Percentiles rank a stretch among this genome's conserved stretches.
Evolutionary conservation across 2,329 filamentous ascomycete species (phyloP).

Genomic region (Colletotrichum tanaceti): DNA sequence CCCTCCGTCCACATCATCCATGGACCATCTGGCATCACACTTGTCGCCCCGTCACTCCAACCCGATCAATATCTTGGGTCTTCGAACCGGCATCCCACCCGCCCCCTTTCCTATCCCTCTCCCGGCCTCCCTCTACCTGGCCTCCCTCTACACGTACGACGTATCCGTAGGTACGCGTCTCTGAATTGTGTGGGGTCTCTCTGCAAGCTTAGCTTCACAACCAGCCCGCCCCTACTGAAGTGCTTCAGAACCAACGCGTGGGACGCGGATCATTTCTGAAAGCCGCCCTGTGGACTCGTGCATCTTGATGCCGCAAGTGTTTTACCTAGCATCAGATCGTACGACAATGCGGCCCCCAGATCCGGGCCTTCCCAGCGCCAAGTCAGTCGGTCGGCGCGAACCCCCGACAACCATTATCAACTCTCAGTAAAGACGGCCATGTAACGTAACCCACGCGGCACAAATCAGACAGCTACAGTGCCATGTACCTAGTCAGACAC

Average conservation of each 20-base stretch:
- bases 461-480: neutral
- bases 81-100: neutral
- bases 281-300: neutral
- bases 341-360: neutral
- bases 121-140: neutral
- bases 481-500: too few species aligned
- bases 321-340: constrained; percentile 3
- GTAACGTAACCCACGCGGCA: neutral
- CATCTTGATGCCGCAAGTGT: neutral
- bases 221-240: neutral
- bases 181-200: neutral
- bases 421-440: neutral
- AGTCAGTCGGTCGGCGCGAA: neutral
- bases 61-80: neutral
- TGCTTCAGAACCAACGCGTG: too few species aligned
- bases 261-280: neutral
- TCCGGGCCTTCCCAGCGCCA: constrained; percentile 11
- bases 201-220: neutral
- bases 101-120: neutral
- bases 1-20: neutral
- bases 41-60: neutral
- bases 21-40: neutral
- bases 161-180: too few species aligned
- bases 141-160: too few species aligned
- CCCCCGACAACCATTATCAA: too few species aligned